Conservation (phyloP, 2,329 filamentous ascomycete species). For the Dryadomyces sulphureus region DNA sequence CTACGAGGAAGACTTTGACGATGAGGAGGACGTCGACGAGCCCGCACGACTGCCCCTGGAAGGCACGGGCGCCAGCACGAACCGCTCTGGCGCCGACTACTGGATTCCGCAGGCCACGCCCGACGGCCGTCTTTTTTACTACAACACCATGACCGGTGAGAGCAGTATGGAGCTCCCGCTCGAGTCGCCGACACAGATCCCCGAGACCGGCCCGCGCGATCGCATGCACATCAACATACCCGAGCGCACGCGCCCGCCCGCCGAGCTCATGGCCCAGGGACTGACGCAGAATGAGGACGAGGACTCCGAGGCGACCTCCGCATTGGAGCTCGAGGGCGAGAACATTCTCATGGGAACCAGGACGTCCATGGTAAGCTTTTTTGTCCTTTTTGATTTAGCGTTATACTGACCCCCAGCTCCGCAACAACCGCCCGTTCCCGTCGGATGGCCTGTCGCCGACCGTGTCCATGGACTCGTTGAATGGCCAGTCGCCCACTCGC, state of each 20-base stretch:
- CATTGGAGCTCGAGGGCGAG: conserved; percentile 70
- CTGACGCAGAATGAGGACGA: conserved; percentile 76
- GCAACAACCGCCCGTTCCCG: conserved; percentile 44
- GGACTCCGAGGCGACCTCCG: conserved; percentile 71
- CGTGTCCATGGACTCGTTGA: conserved; percentile 83
- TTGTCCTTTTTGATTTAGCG: not conserved
- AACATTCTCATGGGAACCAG: conserved; percentile 54
- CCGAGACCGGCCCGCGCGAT: conserved; percentile 76
- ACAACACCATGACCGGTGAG: conserved; percentile 93
- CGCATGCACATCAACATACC: conserved; percentile 79
- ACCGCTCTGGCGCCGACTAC: conserved; percentile 81
- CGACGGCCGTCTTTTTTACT: conserved; percentile 89
- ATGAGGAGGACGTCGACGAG: conserved; percentile 37
- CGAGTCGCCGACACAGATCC: conserved; percentile 68
- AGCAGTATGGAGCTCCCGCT: conserved; percentile 89
- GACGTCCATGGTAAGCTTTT: conserved; percentile 45
- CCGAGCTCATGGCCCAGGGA: conserved; percentile 80
- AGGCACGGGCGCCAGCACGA: conserved; percentile 37
- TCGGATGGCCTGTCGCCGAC: conserved; percentile 66
- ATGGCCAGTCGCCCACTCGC: conserved; percentile 41
- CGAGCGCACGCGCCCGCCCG: conserved; percentile 76
- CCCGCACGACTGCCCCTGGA: conserved; percentile 49
- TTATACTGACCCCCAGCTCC: not conserved
- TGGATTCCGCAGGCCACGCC: conserved; percentile 97
- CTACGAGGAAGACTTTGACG: conserved; percentile 52